Percentiles rank a stretch among this genome's conserved stretches.
Conservation (phyloP, 768 basidiomycete species). For the Pulveroboletus sp. region DNA sequence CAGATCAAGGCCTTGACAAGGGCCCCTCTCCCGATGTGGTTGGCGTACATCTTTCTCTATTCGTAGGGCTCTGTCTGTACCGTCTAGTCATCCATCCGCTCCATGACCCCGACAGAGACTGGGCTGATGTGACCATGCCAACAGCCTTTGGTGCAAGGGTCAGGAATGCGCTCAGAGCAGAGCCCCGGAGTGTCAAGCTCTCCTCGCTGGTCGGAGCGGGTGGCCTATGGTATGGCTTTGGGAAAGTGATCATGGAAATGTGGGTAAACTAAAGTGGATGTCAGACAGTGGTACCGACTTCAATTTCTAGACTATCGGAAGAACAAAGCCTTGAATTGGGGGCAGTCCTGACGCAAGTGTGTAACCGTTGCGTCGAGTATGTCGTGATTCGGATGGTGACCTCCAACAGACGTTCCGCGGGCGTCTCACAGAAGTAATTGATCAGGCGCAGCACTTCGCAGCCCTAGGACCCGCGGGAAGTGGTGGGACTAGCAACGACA, state of each 20-base stretch:
- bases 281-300: not conserved
- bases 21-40: constrained; percentile 84
- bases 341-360: constrained; percentile 61
- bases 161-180: constrained; percentile 83
- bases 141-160: constrained; percentile 72
- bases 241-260: constrained; percentile 82
- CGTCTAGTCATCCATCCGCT: not conserved
- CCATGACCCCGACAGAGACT: constrained; percentile 50
- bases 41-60: constrained; percentile 80
- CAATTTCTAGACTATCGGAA: constrained; percentile 60
- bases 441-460: constrained; percentile 88
- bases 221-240: constrained; percentile 90
- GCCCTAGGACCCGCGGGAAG: constrained; percentile 56
- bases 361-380: constrained; percentile 14
- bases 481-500: constrained; percentile 49
- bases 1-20: constrained; percentile 78
- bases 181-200: constrained; percentile 78
- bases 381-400: not conserved
- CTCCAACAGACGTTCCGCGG: constrained; percentile 62
- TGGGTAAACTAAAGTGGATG: constrained; percentile 31
- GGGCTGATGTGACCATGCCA: constrained; percentile 86
- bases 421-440: constrained; percentile 73
- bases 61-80: constrained; percentile 43
- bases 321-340: constrained; percentile 69
- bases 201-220: constrained; percentile 81